Conservation (phyloP, 164 flowering plant species). For the Aristolochia fimbriata region DNA sequence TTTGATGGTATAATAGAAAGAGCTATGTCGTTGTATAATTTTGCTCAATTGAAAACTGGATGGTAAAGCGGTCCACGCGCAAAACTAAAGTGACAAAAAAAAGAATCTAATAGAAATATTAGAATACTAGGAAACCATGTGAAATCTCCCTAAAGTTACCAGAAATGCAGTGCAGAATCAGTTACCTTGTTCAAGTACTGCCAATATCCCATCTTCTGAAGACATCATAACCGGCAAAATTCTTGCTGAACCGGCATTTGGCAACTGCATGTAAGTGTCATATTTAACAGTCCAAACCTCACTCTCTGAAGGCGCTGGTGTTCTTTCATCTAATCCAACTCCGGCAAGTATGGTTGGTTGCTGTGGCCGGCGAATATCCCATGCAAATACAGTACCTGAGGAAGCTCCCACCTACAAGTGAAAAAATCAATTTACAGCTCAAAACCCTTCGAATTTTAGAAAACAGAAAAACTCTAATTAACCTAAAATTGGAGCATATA, state of each 20-base stretch:
- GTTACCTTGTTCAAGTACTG: conserved; percentile 67
- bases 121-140: no score
- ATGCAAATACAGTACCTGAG: conserved; percentile 80
- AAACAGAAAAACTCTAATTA: neutral
- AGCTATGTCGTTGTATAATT: no score
- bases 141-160: no score
- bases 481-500: no score
- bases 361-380: conserved; percentile 79
- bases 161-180: neutral
- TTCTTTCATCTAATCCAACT: conserved; percentile 19
- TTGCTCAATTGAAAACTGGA: no score
- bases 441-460: no score
- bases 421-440: neutral
- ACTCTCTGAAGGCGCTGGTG: conserved; percentile 43
- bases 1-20: no score
- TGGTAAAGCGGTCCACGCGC: no score
- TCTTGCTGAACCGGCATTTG: conserved; percentile 23
- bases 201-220: conserved; percentile 91
- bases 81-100: no score
- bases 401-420: conserved; percentile 84
- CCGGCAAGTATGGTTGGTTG: conserved; percentile 70
- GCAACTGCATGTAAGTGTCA: conserved; percentile 45
- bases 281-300: conserved; percentile 92
- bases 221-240: conserved; percentile 77
- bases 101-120: no score